These are phyloP conservation scores for Cucumis variabilis DNA, from an alignment of 331 rosid species.

Conservation along the genomic window DNA sequence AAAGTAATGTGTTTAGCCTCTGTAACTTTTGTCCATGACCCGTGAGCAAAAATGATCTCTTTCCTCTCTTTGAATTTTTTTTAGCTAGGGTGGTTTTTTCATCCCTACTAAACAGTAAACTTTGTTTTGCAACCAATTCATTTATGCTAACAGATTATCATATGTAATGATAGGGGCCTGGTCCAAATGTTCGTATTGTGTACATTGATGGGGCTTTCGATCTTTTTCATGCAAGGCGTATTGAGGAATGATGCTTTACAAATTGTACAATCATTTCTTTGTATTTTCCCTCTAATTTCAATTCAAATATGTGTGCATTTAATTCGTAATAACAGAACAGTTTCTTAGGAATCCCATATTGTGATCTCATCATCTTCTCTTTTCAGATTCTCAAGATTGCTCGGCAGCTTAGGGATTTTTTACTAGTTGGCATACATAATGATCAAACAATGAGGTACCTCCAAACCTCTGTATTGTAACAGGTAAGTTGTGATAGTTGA, in stretches of 20 bases:
- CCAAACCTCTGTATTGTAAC: too few relatives aligned
- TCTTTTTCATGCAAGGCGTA: constrained; percentile 99
- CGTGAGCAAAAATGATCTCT: not conserved
- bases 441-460: constrained; percentile 91
- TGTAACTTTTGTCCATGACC: not conserved
- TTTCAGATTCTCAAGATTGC: constrained; percentile 88
- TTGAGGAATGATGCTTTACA: constrained; percentile 61
- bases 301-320: not conserved
- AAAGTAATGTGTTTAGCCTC: not conserved
- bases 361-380: constrained; percentile 16
- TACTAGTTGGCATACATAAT: constrained; percentile 85
- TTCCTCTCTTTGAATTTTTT: not conserved
- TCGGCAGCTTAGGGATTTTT: constrained; percentile 94
- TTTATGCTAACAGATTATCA: constrained; percentile 25
- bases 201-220: constrained; percentile 99
- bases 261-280: not conserved
- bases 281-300: not conserved
- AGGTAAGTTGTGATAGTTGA: too few relatives aligned
- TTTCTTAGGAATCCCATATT: not conserved
- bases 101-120: not conserved
- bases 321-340: not conserved
- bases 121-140: not conserved
- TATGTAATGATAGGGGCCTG: constrained; percentile 75
- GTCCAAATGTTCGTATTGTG: constrained; percentile 89
- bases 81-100: constrained; percentile 14